A percentile compares a stretch with the other conserved stretches of the same genome.
Conservation (phyloP, 2,329 filamentous ascomycete species). For the Colletotrichum sojae region DNA sequence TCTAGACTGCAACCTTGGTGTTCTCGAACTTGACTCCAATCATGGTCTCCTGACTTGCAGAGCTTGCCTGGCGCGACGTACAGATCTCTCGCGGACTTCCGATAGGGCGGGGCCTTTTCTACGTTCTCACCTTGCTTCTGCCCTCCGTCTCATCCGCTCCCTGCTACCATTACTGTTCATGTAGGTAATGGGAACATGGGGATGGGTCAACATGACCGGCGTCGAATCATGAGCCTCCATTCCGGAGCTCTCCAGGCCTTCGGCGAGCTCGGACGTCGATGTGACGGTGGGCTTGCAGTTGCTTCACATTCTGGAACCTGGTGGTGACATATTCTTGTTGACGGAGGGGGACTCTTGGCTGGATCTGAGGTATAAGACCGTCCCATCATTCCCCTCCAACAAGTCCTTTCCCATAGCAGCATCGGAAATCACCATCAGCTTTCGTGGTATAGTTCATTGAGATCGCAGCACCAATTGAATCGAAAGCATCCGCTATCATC, state of each 20-base stretch:
- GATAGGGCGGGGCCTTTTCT: neutral
- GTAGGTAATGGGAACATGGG: neutral
- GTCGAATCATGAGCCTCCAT: neutral
- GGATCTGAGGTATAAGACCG: conserved; percentile 26
- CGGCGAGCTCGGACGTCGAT: conserved; percentile 5
- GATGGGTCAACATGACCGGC: neutral
- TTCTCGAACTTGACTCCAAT: conserved; percentile 26
- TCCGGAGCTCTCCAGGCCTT: neutral
- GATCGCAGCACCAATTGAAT: neutral
- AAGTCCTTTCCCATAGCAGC: neutral
- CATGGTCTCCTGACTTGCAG: conserved; percentile 30
- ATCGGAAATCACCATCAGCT: neutral
- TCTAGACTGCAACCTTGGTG: conserved; percentile 15
- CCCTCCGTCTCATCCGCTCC: conserved; percentile 23
- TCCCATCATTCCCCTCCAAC: neutral
- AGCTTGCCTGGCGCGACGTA: neutral
- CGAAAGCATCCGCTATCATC: neutral
- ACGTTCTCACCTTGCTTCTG: neutral
- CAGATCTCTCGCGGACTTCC: neutral
- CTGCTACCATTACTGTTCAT: neutral
- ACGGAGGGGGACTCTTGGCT: neutral
- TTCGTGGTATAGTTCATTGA: neutral
- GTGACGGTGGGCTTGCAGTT: conserved; percentile 16
- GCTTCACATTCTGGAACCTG: conserved; percentile 9
- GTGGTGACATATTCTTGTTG: neutral